Conservation (phyloP, 2,329 filamentous ascomycete species). For the Penicillium vulpinum region DNA sequence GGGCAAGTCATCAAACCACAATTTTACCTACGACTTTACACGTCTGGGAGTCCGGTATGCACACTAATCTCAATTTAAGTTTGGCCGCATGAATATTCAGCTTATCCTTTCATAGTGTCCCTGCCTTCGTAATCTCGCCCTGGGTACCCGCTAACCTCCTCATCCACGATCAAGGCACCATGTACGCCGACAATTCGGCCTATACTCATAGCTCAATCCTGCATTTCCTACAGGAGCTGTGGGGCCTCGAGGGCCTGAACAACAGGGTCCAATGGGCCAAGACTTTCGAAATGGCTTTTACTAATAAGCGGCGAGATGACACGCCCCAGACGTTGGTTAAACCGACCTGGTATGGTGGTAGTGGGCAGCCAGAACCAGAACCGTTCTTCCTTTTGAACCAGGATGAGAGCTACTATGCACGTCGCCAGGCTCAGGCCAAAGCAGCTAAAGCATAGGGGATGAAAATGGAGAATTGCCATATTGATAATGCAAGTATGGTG, state of each 20-base stretch:
- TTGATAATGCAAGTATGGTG: not conserved
- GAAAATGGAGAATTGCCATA: not conserved
- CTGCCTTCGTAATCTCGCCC: constrained; percentile 41
- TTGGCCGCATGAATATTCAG: not conserved
- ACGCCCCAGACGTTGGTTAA: constrained; percentile 32
- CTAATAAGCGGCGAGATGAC: constrained; percentile 22
- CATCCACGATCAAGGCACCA: constrained; percentile 42
- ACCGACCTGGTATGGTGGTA: constrained; percentile 38
- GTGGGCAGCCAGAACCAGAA: constrained; percentile 34
- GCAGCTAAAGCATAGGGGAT: not conserved
- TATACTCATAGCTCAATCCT: constrained; percentile 44
- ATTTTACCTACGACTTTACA: constrained; percentile 42
- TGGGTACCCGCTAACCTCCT: constrained; percentile 35
- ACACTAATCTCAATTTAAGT: not conserved
- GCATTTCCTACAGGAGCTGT: constrained; percentile 45
- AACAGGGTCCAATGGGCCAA: constrained; percentile 47
- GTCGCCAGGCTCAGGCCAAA: not conserved
- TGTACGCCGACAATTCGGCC: constrained; percentile 37
- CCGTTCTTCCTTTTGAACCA: constrained; percentile 37
- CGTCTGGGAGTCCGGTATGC: constrained; percentile 40
- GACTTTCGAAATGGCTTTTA: constrained; percentile 42
- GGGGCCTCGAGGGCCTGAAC: constrained; percentile 42
- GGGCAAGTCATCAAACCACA: constrained; percentile 31
- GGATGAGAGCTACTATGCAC: constrained; percentile 30
- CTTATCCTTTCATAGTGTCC: constrained; percentile 28